Conservation (phyloP, 495 filamentous ascomycete genomes). For the Penicillium samsonianum region DNA sequence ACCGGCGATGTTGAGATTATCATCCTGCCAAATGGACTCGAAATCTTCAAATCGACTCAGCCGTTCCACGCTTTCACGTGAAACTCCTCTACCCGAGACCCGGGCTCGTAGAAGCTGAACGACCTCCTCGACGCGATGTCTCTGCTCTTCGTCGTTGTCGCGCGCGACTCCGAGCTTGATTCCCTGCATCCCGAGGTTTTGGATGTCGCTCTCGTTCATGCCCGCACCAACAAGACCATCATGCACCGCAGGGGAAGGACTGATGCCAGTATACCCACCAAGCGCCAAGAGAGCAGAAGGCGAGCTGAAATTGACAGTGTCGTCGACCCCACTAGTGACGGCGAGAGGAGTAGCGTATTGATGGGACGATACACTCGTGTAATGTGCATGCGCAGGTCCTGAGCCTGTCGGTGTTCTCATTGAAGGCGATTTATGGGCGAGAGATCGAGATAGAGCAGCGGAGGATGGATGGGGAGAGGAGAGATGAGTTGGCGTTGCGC, state of each 20-base stretch:
- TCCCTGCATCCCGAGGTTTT: slow-evolving; percentile 45
- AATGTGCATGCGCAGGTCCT: slow-evolving; percentile 33
- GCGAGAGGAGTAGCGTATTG: slow-evolving; percentile 48
- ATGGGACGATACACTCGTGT: slow-evolving; percentile 36
- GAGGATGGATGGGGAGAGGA: slow-evolving; percentile 47
- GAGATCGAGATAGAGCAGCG: slow-evolving; percentile 40
- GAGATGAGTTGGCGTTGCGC: slow-evolving; percentile 49
- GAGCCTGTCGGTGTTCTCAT: slow-evolving; percentile 45
- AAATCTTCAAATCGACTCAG: slow-evolving; percentile 71
- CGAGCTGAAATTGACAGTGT: slow-evolving; percentile 48
- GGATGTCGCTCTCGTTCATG: slow-evolving; percentile 49
- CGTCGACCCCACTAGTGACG: slow-evolving; percentile 38
- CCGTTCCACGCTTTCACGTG: slow-evolving; percentile 78
- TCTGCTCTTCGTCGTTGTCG: slow-evolving; percentile 56
- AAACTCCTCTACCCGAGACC: slow-evolving; percentile 58
- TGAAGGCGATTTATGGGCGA: slow-evolving; percentile 49
- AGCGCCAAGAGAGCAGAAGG: slow-evolving; percentile 49
- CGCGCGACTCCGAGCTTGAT: slow-evolving; percentile 44
- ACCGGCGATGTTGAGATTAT: slow-evolving; percentile 71
- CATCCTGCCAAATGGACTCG: slow-evolving; percentile 70
- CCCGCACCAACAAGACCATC: slow-evolving; percentile 42
- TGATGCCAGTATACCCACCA: slow-evolving; percentile 45
- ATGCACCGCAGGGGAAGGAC: slow-evolving; percentile 43
- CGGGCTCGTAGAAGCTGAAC: slow-evolving; percentile 44
- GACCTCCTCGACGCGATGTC: slow-evolving; percentile 51